A percentile compares a stretch with the other conserved stretches of the same genome.
Evolutionary conservation across 1,284 basidiomycete species (phyloP).

Genomic region (Trichosporon asahii): DNA sequence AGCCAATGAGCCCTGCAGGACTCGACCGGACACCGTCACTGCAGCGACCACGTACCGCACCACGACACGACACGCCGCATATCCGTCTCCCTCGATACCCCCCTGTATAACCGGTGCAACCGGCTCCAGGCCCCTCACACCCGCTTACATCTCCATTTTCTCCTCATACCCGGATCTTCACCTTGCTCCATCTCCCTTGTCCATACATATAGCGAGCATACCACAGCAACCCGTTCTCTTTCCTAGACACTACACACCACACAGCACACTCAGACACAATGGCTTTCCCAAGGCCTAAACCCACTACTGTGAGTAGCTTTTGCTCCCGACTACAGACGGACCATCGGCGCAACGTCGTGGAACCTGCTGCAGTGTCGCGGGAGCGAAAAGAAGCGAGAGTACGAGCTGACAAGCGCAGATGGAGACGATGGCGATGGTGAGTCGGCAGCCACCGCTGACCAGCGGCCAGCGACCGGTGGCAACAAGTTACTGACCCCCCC

Average conservation of each 20-base stretch:
- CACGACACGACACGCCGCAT: conserved; percentile 2
- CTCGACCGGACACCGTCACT: not conserved
- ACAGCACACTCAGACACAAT: conserved; percentile 24
- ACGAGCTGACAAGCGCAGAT: conserved; percentile 34
- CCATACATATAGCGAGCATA: conserved; percentile 6
- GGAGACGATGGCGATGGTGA: conserved; percentile 49
- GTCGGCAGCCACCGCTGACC: conserved; percentile 15
- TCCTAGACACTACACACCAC: not conserved
- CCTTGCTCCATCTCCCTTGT: not conserved
- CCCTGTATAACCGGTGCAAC: conserved; percentile 7
- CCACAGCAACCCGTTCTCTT: not conserved
- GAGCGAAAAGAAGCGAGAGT: not conserved
- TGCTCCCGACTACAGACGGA: not conserved
- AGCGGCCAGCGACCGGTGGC: not conserved
- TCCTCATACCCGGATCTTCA: not conserved
- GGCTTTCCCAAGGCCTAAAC: conserved; percentile 51
- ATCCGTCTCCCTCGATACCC: not conserved
- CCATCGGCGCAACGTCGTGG: not conserved
- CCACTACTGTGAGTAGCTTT: conserved; percentile 43
- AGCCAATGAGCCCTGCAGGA: conserved; percentile 1
- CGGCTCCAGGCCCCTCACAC: not conserved
- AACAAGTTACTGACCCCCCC: not conserved
- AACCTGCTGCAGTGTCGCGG: not conserved
- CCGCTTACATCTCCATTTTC: not conserved
- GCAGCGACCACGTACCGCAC: not conserved